A percentile compares a stretch with the other conserved stretches of the same genome.
Evolutionary conservation across 805 yeast species (phyloP).

Genomic region (Ogataea paradorogensis): DNA sequence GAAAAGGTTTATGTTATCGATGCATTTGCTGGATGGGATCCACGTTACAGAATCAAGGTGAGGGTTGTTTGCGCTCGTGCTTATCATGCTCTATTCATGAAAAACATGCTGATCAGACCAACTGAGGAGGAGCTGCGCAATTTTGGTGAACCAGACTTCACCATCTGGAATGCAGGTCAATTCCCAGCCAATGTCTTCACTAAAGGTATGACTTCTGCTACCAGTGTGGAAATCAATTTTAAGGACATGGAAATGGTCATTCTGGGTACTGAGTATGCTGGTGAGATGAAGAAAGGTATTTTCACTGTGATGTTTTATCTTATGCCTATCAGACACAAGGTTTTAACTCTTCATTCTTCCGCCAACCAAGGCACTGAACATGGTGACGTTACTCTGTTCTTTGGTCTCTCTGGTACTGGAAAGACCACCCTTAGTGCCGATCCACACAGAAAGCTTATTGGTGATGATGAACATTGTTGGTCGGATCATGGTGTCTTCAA

Average conservation of each 20-base stretch:
- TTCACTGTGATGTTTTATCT: constrained; percentile 98
- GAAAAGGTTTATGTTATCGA: constrained; percentile 92
- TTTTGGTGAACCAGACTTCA: constrained; percentile 97
- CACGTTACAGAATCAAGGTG: constrained; percentile 92
- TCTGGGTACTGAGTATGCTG: constrained; percentile 98
- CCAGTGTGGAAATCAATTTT: constrained; percentile 95
- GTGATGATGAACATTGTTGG: constrained; percentile 99
- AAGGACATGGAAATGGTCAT: constrained; percentile 98
- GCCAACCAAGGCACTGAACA: constrained; percentile 82
- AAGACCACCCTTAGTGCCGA: constrained; percentile 97
- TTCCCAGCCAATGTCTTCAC: constrained; percentile 98
- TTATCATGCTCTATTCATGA: constrained; percentile 96
- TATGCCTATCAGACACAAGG: constrained; percentile 92
- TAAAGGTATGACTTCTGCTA: constrained; percentile 94
- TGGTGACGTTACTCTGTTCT: constrained; percentile 90
- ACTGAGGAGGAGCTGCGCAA: constrained; percentile 80
- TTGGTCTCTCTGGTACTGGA: constrained; percentile 97
- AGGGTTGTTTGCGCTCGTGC: constrained; percentile 97
- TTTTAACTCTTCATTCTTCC: constrained; percentile 91
- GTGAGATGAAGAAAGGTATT: constrained; percentile 99
- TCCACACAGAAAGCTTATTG: constrained; percentile 88
- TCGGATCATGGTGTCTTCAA: constrained; percentile 97
- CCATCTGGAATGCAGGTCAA: constrained; percentile 97
- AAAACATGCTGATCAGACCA: constrained; percentile 96
- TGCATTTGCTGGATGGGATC: constrained; percentile 99